A percentile compares a stretch with the other conserved stretches of the same genome.
These are phyloP conservation scores for Cryptosporidium parvum DNA, from an alignment of 169 alveolate species.

Conservation along the genomic window DNA sequence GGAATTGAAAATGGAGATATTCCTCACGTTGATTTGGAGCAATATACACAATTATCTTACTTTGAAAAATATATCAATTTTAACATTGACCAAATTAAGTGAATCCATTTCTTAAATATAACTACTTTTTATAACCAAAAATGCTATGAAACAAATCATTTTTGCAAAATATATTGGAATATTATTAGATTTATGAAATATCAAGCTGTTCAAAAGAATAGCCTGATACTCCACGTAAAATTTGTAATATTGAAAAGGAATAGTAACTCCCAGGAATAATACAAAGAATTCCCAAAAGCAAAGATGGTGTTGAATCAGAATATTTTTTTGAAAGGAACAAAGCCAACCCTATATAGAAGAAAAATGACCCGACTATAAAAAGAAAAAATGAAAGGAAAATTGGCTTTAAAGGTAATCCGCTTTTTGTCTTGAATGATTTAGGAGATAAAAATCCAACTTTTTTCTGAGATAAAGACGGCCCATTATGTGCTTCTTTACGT, in stretches of 20 bases:
- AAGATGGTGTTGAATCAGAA: constrained; percentile 69
- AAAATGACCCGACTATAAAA: constrained; percentile 76
- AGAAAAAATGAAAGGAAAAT: constrained; percentile 76
- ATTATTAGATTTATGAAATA: background rate
- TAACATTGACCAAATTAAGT: constrained; percentile 30
- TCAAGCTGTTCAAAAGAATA: constrained; percentile 73
- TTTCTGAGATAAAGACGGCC: background rate
- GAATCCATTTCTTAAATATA: background rate
- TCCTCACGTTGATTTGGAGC: constrained; percentile 32
- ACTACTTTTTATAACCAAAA: background rate
- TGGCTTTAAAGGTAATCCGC: constrained; percentile 24
- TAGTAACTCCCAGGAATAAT: constrained; percentile 83
- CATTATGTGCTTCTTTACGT: background rate
- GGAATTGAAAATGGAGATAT: constrained; percentile 22
- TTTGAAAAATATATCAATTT: constrained; percentile 30
- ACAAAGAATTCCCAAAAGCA: constrained; percentile 79
- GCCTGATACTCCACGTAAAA: constrained; percentile 79
- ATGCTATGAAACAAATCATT: background rate
- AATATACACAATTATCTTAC: background rate
- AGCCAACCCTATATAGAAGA: constrained; percentile 61
- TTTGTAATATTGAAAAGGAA: constrained; percentile 78
- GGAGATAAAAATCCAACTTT: background rate
- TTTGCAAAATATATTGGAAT: background rate
- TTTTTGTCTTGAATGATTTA: background rate
- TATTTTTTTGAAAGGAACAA: constrained; percentile 23